phyloP scores from a whole-genome alignment of 2,329 filamentous ascomycete species.

The Aphanocladium album region DNA sequence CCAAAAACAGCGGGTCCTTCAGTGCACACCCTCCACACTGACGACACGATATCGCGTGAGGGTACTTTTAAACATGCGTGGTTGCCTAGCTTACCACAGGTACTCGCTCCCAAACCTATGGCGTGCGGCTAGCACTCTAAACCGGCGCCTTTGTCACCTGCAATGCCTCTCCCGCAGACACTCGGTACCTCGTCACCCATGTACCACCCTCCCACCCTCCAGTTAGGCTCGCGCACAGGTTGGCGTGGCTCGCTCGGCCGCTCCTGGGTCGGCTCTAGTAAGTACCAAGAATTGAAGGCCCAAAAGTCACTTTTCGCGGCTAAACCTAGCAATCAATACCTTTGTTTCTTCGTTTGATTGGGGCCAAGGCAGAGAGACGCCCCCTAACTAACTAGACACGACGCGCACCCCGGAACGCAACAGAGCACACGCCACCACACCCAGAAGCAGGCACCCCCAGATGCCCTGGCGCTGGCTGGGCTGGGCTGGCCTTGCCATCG shows the following conservation, averaged over 20 bases:
- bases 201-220: not conserved
- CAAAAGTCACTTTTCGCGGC: slow-evolving; percentile 1
- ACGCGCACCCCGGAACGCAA: not conserved
- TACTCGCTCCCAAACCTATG: not conserved
- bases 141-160: slow-evolving; percentile 5
- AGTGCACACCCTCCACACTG: slow-evolving; percentile 9
- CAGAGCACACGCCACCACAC: not conserved
- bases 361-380: not conserved
- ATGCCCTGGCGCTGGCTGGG: no score
- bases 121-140: not conserved
- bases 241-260: slow-evolving; percentile 9
- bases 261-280: not conserved
- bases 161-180: not conserved
- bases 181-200: not conserved
- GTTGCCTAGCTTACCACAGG: not conserved
- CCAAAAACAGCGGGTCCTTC: not conserved
- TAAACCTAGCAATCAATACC: not conserved
- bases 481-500: no score
- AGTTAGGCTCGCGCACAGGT: slow-evolving; percentile 5
- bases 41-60: slow-evolving; percentile 12
- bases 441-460: not conserved
- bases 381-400: not conserved
- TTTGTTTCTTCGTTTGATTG: not conserved
- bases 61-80: no score
- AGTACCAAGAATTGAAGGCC: no score